phyloP scores from a whole-genome alignment of 768 basidiomycete species.

The Xerocomellus chrysenteron region DNA sequence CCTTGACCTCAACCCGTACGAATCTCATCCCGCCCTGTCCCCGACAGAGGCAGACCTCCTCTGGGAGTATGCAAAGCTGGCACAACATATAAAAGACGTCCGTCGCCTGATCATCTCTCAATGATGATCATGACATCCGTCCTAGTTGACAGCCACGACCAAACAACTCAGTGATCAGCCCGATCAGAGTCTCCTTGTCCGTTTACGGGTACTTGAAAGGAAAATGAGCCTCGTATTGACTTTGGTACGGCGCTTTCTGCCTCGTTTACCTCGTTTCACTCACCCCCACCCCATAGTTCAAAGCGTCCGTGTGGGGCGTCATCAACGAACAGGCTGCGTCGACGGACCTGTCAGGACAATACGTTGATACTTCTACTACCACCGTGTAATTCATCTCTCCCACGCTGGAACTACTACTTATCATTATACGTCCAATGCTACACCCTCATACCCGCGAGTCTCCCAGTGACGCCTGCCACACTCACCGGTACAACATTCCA shows the following conservation, averaged over 20 bases:
- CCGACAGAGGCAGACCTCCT: slow-evolving; percentile 75
- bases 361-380: slow-evolving; percentile 16
- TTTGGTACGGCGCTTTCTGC: slow-evolving; percentile 48
- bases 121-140: background rate
- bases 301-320: slow-evolving; percentile 94
- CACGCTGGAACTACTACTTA: background rate
- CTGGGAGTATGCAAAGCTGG: slow-evolving; percentile 91
- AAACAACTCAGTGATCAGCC: slow-evolving; percentile 70
- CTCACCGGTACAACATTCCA: slow-evolving; percentile 76
- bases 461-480: slow-evolving; percentile 41
- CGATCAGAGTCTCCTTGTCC: slow-evolving; percentile 71
- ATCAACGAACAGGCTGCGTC: slow-evolving; percentile 71
- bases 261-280: background rate
- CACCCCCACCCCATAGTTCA: slow-evolving; percentile 58
- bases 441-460: slow-evolving; percentile 48
- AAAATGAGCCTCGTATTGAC: slow-evolving; percentile 96
- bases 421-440: slow-evolving; percentile 18
- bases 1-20: slow-evolving; percentile 68
- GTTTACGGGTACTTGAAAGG: slow-evolving; percentile 79
- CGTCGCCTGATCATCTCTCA: slow-evolving; percentile 19
- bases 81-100: slow-evolving; percentile 77
- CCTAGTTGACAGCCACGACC: slow-evolving; percentile 65
- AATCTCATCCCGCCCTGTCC: slow-evolving; percentile 64
- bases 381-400: slow-evolving; percentile 9
- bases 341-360: slow-evolving; percentile 15